Base-by-base conservation (phyloP, 106 monocot species). In the Dioscorea zingiberensis region DNA sequence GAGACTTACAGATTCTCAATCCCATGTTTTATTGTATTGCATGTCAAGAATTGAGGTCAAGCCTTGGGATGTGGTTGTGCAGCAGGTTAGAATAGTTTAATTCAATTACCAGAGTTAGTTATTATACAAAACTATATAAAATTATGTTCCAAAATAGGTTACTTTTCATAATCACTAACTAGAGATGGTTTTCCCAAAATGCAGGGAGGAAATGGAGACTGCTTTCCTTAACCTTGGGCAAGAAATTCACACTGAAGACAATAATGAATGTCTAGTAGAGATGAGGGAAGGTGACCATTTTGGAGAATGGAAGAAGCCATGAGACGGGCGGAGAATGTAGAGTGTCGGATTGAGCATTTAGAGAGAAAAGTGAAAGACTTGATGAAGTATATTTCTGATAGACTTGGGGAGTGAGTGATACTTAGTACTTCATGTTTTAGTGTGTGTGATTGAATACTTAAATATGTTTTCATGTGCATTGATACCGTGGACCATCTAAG, bases 221-320 rank as follows among this genome's bases (percentile, higher is more conserved):
- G 92, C 65, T 98, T 98, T 72, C 69, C n/a, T 61, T 73, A 55
- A 51, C 69, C 65, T 63, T 62, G 69, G 72, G 19, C 25, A 64
- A 55, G 76, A 57, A 57, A 30, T 74, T 58, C 59, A n/a, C n/a
- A n/a, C 32, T 66, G 68, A 75, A 70, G 72, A 81, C 45, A 70
- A 54, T 13, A 63, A 71, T 59, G 84, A 84, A 44, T 47, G 73
- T 76, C 74, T 85, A 23, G 48, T 92, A 25, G 81, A 84, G 55
- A 66, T 92, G 44, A 54, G 73, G 62, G 88, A 98, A 48, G 97
- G 97, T 61, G 78, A 73, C 62, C 74, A 98, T 76, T 91, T 97
- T 69, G 95, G 95, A 25, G 91, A 97, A 74, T 97, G 95, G 95
- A n/a, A n/a, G n/a, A n/a, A n/a, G n/a, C n/a, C n/a, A n/a, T n/a